phyloP scores from a whole-genome alignment of 352 stramenopile species.

The Phytophthora chlamydospora region DNA sequence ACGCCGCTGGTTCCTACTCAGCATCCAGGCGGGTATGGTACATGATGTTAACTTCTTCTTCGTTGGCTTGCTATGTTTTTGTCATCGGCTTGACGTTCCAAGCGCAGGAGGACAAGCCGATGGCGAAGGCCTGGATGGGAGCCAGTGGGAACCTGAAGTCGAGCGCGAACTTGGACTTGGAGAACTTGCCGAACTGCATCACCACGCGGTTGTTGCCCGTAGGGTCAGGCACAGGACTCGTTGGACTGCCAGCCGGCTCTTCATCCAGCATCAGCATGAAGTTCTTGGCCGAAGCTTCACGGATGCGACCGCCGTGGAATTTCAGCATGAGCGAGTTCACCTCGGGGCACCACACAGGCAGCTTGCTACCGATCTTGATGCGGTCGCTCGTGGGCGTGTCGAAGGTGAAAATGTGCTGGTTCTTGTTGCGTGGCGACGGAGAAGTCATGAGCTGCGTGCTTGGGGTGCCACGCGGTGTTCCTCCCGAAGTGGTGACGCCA shows the following conservation, averaged over 20 bases:
- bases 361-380: slow-evolving; percentile 84
- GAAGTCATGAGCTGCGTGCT: slow-evolving; percentile 68
- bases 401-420: slow-evolving; percentile 79
- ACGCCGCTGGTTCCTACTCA: slow-evolving; percentile 7
- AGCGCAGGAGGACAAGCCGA: slow-evolving; percentile 83
- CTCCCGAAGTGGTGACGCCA: slow-evolving; percentile 57
- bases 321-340: slow-evolving; percentile 91
- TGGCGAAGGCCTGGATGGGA: slow-evolving; percentile 86
- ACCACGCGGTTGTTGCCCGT: slow-evolving; percentile 63
- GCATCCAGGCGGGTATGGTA: slow-evolving; percentile 18
- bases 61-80: slow-evolving; percentile 15
- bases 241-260: slow-evolving; percentile 39
- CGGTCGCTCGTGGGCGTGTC: slow-evolving; percentile 71
- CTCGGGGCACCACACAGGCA: slow-evolving; percentile 87
- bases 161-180: slow-evolving; percentile 86
- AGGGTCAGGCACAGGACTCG: slow-evolving; percentile 33
- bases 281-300: slow-evolving; percentile 90
- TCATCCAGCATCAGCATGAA: slow-evolving; percentile 90
- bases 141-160: slow-evolving; percentile 89
- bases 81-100: slow-evolving; percentile 69
- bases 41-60: slow-evolving; percentile 15
- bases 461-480: slow-evolving; percentile 63
- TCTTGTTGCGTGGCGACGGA: slow-evolving; percentile 69
- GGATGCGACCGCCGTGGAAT: slow-evolving; percentile 87
- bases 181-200: slow-evolving; percentile 91